phyloP scores from a whole-genome alignment of 2,329 filamentous ascomycete species.

The Volutella citrinella region DNA sequence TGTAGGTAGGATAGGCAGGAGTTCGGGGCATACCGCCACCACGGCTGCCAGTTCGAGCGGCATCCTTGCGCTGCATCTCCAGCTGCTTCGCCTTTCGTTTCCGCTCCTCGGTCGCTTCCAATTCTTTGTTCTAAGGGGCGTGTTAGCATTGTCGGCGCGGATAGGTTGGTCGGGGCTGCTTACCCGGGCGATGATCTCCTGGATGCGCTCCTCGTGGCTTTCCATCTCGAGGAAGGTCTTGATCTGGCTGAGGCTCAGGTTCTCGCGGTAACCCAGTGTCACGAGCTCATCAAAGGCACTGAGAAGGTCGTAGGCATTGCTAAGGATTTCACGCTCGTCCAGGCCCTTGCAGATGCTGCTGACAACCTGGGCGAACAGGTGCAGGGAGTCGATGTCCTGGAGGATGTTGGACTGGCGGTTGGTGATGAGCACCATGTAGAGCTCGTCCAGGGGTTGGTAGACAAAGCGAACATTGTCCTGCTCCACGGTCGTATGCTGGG shows the following conservation, averaged over 20 bases:
- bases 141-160: slow-evolving; percentile 20
- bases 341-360: slow-evolving; percentile 93
- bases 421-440: slow-evolving; percentile 99
- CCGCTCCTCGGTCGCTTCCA: slow-evolving; percentile 96
- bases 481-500: slow-evolving; percentile 96
- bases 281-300: slow-evolving; percentile 97
- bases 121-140: slow-evolving; percentile 79
- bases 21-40: slow-evolving; percentile 61
- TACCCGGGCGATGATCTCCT: slow-evolving; percentile 94
- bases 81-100: slow-evolving; percentile 98
- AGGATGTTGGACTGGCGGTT: slow-evolving; percentile 99
- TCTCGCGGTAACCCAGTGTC: slow-evolving; percentile 92
- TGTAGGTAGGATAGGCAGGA: slow-evolving; percentile 86
- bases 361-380: slow-evolving; percentile 96
- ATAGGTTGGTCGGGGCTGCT: slow-evolving; percentile 18
- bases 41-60: slow-evolving; percentile 68
- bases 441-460: slow-evolving; percentile 97
- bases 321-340: slow-evolving; percentile 91
- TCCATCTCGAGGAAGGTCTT: slow-evolving; percentile 99
- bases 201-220: slow-evolving; percentile 96
- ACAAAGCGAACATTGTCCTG: slow-evolving; percentile 99
- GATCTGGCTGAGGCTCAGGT: slow-evolving; percentile 93
- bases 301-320: slow-evolving; percentile 93
- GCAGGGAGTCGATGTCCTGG: slow-evolving; percentile 97
- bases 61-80: slow-evolving; percentile 97